Conservation (phyloP, 495 filamentous ascomycete genomes). For the Bryoglossum gracile region DNA sequence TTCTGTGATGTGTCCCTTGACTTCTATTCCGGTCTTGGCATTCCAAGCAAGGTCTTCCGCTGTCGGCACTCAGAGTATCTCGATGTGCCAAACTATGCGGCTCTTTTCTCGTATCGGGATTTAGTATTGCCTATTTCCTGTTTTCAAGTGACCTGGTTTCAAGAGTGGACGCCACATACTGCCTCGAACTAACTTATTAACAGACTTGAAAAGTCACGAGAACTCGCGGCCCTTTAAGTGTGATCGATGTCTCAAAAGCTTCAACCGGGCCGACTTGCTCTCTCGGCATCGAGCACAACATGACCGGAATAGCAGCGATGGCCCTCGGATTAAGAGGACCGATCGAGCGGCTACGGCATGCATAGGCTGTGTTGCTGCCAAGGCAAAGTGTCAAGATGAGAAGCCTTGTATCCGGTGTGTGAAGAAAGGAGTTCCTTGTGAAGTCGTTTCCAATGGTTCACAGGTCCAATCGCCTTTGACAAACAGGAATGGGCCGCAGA, state of each 20-base stretch:
- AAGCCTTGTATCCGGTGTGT: neutral
- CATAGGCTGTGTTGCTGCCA: neutral
- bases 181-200: too few species aligned
- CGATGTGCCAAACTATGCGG: too few species aligned
- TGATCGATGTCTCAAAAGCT: neutral
- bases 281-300: neutral
- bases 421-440: neutral
- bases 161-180: too few species aligned
- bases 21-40: constrained; percentile 22
- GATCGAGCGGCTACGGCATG: neutral
- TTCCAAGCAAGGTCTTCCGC: too few species aligned
- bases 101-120: too few species aligned
- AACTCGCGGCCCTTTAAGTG: constrained; percentile 4
- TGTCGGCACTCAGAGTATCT: too few species aligned
- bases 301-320: neutral
- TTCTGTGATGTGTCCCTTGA: constrained; percentile 41
- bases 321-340: neutral
- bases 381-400: neutral
- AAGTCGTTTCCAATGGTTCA: neutral
- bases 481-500: neutral
- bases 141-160: too few species aligned
- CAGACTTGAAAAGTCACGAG: constrained; percentile 2
- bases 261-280: neutral
- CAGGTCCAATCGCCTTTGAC: neutral
- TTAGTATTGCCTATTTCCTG: too few species aligned